A percentile compares a stretch with the other conserved stretches of the same genome.
These are phyloP conservation scores for Rhodotorula sp. DNA, from an alignment of 1,284 basidiomycete genomes.

Conservation along the genomic window DNA sequence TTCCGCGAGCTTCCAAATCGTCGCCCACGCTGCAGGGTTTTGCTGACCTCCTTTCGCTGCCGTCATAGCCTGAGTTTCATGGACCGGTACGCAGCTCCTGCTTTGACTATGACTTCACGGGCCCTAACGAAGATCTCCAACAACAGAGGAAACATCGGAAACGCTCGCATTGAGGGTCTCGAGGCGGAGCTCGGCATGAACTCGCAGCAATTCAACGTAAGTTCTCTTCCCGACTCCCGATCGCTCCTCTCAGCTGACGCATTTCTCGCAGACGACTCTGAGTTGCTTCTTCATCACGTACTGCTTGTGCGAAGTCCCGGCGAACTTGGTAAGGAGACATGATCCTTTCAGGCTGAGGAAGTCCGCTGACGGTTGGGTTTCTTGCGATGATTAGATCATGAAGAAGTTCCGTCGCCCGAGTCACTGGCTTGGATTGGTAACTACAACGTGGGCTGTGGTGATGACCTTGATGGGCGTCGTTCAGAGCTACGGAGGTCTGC, in stretches of 20 bases:
- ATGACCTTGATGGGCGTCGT: slow-evolving; percentile 53
- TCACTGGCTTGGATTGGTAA: slow-evolving; percentile 55
- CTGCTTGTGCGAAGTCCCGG: slow-evolving; percentile 22
- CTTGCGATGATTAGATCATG: slow-evolving; percentile 52
- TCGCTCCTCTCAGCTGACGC: background rate
- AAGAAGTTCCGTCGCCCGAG: slow-evolving; percentile 58
- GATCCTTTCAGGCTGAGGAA: background rate
- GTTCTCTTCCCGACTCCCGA: background rate
- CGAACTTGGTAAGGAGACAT: slow-evolving; percentile 1
- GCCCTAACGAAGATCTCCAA: background rate
- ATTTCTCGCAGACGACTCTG: slow-evolving; percentile 14
- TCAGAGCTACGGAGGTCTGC: slow-evolving; percentile 35
- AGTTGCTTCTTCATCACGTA: slow-evolving; percentile 34
- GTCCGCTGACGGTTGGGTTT: background rate
- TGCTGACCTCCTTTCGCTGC: no score
- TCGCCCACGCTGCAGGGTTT: background rate
- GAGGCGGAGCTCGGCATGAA: slow-evolving; percentile 40
- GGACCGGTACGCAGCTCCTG: background rate
- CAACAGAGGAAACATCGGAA: slow-evolving; percentile 21
- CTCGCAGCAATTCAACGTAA: slow-evolving; percentile 35
- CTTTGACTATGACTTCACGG: background rate
- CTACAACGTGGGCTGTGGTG: slow-evolving; percentile 54
- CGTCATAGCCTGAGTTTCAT: background rate
- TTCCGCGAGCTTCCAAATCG: background rate
- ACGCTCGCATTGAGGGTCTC: slow-evolving; percentile 25